Evolutionary conservation across 2,329 filamentous ascomycete genomes (phyloP).

Genomic region (Fusarium drepaniforme): DNA sequence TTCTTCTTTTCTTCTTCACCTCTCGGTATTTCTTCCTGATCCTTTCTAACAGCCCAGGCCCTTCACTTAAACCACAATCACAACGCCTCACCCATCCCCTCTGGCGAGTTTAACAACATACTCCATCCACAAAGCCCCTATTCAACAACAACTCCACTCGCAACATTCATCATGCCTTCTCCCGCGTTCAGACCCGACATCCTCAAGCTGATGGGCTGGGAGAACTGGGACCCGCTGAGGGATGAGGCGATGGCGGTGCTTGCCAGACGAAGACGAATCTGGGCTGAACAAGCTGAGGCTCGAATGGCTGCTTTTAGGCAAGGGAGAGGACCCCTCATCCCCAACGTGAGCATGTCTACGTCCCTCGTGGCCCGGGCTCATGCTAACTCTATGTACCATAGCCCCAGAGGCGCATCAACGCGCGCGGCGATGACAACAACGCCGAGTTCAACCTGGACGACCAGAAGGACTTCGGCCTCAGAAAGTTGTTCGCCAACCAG

Average conservation of each 20-base stretch:
- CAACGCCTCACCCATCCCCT: too few species aligned
- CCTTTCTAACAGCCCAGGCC: not conserved
- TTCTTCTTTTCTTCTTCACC: not conserved
- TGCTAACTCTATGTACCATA: too few species aligned
- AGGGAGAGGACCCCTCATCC: not conserved
- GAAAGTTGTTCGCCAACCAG: not conserved
- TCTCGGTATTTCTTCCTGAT: not conserved
- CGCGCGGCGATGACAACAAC: too few species aligned
- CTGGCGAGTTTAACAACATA: not conserved
- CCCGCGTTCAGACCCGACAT: not conserved
- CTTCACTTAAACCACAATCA: too few species aligned
- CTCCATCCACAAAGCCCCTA: not conserved
- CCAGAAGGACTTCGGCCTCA: too few species aligned
- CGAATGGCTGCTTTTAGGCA: not conserved
- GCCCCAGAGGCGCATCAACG: too few species aligned
- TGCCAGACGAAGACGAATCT: not conserved
- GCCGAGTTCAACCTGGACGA: too few species aligned
- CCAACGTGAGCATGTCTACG: not conserved
- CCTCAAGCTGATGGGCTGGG: not conserved
- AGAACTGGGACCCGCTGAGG: not conserved
- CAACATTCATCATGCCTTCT: not conserved
- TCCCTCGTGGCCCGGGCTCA: not conserved
- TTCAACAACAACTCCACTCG: not conserved
- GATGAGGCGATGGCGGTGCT: not conserved
- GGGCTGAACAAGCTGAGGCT: not conserved